Conservation (phyloP, 805 yeast species). For the Debaryomyces castellii region DNA sequence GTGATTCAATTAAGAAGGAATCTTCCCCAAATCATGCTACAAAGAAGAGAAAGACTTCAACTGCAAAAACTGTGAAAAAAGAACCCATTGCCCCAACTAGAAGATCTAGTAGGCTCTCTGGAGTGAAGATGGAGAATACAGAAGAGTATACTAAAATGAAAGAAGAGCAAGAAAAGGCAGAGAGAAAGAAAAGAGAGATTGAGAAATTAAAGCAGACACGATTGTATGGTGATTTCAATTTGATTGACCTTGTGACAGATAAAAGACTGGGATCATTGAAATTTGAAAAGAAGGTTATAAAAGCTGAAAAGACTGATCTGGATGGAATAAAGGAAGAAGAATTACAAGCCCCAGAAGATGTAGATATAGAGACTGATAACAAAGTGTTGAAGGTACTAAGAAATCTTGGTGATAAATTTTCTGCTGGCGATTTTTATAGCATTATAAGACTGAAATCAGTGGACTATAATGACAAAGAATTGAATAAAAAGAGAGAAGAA, state of each 20-base stretch:
- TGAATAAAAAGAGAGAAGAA: conserved; percentile 51
- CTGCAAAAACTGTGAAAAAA: conserved; percentile 21
- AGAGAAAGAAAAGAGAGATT: conserved; percentile 33
- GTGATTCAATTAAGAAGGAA: conserved; percentile 53
- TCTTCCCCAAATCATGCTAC: conserved; percentile 23
- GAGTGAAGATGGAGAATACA: conserved; percentile 58
- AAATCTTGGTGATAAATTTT: conserved; percentile 50
- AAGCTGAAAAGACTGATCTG: conserved; percentile 2
- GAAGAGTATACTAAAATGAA: conserved; percentile 36
- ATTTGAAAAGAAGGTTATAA: conserved; percentile 28
- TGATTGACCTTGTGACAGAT: conserved; percentile 57
- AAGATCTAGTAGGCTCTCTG: conserved; percentile 77
- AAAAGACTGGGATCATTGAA: conserved; percentile 34
- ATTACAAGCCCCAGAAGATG: conserved; percentile 4
- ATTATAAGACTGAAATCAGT: conserved; percentile 33
- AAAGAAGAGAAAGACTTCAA: conserved; percentile 24
- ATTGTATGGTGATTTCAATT: conserved; percentile 62
- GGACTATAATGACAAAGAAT: conserved; percentile 34
- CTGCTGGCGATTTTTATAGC: conserved; percentile 72
- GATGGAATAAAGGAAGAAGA: conserved; percentile 6
- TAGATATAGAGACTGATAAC: conserved; percentile 16
- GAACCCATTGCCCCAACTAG: conserved; percentile 53
- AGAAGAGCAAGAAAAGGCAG: conserved; percentile 35
- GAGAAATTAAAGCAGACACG: conserved; percentile 56
- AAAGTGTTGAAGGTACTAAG: conserved; percentile 33